Percentiles rank a stretch among this genome's conserved stretches.
phyloP scores from a whole-genome alignment of 495 filamentous ascomycete genomes.

The Glonium stellatum region DNA sequence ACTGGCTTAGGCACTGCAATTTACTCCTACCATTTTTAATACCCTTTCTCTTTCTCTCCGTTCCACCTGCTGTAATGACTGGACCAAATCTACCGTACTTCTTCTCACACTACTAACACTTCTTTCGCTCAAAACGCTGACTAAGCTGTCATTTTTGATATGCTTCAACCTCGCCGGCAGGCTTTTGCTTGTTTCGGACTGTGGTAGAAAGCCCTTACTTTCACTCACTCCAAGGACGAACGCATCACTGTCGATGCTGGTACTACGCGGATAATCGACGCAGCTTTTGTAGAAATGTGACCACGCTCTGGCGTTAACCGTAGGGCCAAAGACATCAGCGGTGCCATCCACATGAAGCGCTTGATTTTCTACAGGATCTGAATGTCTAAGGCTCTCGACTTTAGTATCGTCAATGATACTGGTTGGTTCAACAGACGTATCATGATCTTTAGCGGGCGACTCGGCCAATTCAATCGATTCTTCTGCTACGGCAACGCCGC shows the following conservation, averaged over 20 bases:
- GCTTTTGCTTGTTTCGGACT: not conserved
- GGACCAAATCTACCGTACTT: conserved; percentile 24
- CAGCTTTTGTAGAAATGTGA: conserved; percentile 22
- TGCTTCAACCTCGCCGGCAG: not conserved
- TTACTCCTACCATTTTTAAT: conserved; percentile 6
- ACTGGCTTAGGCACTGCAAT: too few relatives aligned
- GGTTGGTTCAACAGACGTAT: not conserved
- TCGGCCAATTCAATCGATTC: not conserved
- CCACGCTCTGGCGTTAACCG: conserved; percentile 9
- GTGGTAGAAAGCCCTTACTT: not conserved
- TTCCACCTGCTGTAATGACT: conserved; percentile 16
- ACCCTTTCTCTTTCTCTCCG: conserved; percentile 20
- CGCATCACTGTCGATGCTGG: not conserved
- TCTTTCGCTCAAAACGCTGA: not conserved
- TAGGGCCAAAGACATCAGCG: not conserved
- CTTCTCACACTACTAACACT: conserved; percentile 18
- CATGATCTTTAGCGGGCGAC: not conserved
- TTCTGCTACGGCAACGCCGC: conserved; percentile 2
- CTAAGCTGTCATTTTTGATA: not conserved
- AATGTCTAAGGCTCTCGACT: not conserved
- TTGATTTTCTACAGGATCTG: not conserved
- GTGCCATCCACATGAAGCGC: conserved; percentile 2
- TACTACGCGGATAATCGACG: conserved; percentile 1
- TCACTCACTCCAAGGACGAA: not conserved
- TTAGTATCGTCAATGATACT: not conserved